Base-by-base conservation (phyloP, 495 filamentous ascomycete genomes). In the Talaromyces nanjingensis region DNA sequence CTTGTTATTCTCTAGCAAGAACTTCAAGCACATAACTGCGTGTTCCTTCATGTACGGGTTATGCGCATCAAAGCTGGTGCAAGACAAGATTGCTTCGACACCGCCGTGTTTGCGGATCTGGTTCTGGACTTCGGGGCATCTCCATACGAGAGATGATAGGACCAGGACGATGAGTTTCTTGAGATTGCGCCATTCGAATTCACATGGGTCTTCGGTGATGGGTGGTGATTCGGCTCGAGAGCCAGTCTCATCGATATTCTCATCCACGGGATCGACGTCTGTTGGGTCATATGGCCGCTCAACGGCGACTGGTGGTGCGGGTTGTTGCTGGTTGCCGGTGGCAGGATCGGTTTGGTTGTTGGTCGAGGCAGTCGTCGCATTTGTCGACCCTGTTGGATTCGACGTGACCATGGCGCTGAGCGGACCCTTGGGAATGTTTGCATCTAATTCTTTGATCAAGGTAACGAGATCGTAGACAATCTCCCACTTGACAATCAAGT, bases 121-220 rank as follows among this genome's bases (percentile, higher is more conserved):
- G 64, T 89, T 82, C 72, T 97, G 92, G 0, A 96, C 92, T 9
- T 81, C 81, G 4, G 86, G 84, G 66, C 81, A 84, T 84, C 96
- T 81, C 91, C 91, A 82, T 64, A 96, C 85, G 6, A 97, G 83
- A 3, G 89, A 91, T 3, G 88, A 90, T 9, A 96, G 84, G 24
- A 96, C 92, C 60, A 93, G 87, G 4, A 97, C 86, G 25, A 94
- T 89, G 56, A 96, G 87, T 65, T 91, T 92, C 77, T 97, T 97
- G 66, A 97, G 86, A 63, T 93, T 94, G 39, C 89, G 81, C 92
- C 92, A 97, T 62, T 94, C 89, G 71, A 96, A 97, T 67, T 96
- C 89, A 39, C 90, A 87, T 0, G 92, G 91, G 53, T 91, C 87
- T 63, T 94, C 91, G 39, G 84, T 84, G 56, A 87, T 87, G n/a